These are phyloP conservation scores for Collariella sp. DNA, from an alignment of 495 filamentous ascomycete species.

Conservation along the genomic window DNA sequence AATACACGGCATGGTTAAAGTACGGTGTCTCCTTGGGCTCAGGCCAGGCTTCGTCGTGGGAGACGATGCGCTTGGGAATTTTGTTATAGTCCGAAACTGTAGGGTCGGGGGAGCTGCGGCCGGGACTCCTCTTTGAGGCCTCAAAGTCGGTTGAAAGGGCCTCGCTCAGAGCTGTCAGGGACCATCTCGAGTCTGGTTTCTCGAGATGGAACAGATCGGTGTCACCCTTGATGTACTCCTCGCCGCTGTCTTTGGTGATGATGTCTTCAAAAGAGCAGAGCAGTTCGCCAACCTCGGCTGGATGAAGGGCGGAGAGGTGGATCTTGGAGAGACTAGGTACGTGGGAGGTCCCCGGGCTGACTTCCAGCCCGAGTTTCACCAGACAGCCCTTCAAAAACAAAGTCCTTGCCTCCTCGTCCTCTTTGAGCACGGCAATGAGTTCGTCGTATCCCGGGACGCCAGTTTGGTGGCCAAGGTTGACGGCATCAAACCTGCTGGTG, in stretches of 20 bases:
- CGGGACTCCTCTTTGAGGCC: slow-evolving; percentile 14
- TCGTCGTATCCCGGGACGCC: slow-evolving; percentile 56
- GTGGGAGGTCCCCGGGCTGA: slow-evolving; percentile 57
- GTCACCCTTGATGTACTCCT: slow-evolving; percentile 73
- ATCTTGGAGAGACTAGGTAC: slow-evolving; percentile 78
- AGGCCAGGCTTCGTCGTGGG: slow-evolving; percentile 63
- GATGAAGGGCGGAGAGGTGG: slow-evolving; percentile 67
- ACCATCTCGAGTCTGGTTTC: slow-evolving; percentile 51
- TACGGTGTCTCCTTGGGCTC: slow-evolving; percentile 69
- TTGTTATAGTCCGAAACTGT: slow-evolving; percentile 64
- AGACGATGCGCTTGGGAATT: slow-evolving; percentile 62
- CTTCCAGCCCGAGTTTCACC: slow-evolving; percentile 69
- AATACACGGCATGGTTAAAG: slow-evolving; percentile 81
- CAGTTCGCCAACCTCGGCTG: slow-evolving; percentile 57
- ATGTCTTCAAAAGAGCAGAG: slow-evolving; percentile 57
- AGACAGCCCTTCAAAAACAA: slow-evolving; percentile 78
- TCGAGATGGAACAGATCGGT: slow-evolving; percentile 80
- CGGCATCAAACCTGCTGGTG: slow-evolving; percentile 63
- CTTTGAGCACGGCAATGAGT: slow-evolving; percentile 58
- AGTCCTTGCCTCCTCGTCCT: slow-evolving; percentile 60
- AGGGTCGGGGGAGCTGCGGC: slow-evolving; percentile 39
- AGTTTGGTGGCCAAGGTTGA: slow-evolving; percentile 59
- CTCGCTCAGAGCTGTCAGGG: slow-evolving; percentile 32
- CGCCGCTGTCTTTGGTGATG: slow-evolving; percentile 55
- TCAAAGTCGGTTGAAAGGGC: slow-evolving; percentile 24